Conservation (phyloP, 2,329 filamentous ascomycete genomes). For the Xylariaceae sp. region DNA sequence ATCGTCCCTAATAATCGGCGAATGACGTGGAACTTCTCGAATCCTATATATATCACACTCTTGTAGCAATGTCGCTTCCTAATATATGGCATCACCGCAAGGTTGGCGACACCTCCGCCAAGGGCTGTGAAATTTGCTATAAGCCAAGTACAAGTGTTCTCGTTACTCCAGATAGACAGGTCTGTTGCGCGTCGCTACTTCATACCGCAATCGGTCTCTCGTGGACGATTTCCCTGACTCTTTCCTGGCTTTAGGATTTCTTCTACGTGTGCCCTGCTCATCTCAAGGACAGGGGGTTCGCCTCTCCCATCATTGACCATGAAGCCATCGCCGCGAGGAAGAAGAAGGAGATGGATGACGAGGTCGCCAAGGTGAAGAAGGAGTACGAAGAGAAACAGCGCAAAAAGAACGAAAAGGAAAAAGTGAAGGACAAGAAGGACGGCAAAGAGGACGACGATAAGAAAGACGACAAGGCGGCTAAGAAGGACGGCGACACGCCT, state of each 20-base stretch:
- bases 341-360: slow-evolving; percentile 62
- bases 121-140: slow-evolving; percentile 86
- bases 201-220: not conserved
- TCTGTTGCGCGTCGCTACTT: slow-evolving; percentile 33
- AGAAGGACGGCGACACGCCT: slow-evolving; percentile 35
- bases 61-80: slow-evolving; percentile 51
- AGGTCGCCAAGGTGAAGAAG: slow-evolving; percentile 63
- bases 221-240: slow-evolving; percentile 5
- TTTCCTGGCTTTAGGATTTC: slow-evolving; percentile 57
- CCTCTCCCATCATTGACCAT: slow-evolving; percentile 67
- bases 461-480: slow-evolving; percentile 28
- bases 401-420: slow-evolving; percentile 65
- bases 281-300: slow-evolving; percentile 79
- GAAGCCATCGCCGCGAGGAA: slow-evolving; percentile 60
- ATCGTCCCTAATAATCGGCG: no score
- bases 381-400: slow-evolving; percentile 73
- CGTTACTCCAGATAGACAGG: slow-evolving; percentile 86
- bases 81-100: slow-evolving; percentile 84
- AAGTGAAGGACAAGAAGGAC: slow-evolving; percentile 49
- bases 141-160: slow-evolving; percentile 84
- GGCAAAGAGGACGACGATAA: slow-evolving; percentile 44
- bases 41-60: not conserved
- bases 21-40: not conserved
- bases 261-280: slow-evolving; percentile 88
- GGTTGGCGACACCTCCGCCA: slow-evolving; percentile 79